phyloP scores from a whole-genome alignment of 768 basidiomycete species.

The Tylopilus sp. region DNA sequence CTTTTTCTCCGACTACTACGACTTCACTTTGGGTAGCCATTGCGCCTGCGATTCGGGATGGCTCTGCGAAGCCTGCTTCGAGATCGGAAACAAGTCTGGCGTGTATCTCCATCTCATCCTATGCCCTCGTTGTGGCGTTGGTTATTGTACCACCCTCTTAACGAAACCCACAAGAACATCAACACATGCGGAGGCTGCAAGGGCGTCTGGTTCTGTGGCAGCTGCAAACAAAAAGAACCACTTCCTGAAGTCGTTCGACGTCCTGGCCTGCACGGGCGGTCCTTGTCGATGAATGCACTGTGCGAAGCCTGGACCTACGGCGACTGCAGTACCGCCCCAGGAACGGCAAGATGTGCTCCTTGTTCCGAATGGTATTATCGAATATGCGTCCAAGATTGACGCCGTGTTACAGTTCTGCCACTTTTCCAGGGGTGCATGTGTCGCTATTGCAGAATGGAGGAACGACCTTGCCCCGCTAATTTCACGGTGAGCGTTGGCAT shows the following conservation, averaged over 20 bases:
- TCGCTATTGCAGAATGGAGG: neutral
- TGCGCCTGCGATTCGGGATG: neutral
- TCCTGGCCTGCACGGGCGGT: neutral
- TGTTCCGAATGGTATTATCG: slow-evolving; percentile 7
- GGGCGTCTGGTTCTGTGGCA: neutral
- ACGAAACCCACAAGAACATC: neutral
- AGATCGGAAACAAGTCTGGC: neutral
- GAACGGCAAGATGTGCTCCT: neutral
- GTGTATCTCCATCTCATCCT: neutral
- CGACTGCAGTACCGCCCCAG: neutral
- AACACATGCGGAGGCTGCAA: slow-evolving; percentile 9
- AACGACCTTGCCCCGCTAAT: neutral
- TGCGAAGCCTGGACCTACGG: slow-evolving; percentile 10
- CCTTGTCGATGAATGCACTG: neutral
- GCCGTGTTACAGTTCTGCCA: neutral
- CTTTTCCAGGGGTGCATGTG: neutral
- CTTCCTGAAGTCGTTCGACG: neutral
- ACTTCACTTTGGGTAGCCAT: neutral
- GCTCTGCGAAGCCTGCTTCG: slow-evolving; percentile 9
- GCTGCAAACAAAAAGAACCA: slow-evolving; percentile 14
- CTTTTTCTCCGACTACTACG: slow-evolving; percentile 10
- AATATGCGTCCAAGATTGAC: neutral
- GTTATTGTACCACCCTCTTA: neutral
- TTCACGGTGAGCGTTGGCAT: neutral
- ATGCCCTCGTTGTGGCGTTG: slow-evolving; percentile 15